Base-by-base conservation (phyloP, 106 monocot species). In the Dendrobium officinale region DNA sequence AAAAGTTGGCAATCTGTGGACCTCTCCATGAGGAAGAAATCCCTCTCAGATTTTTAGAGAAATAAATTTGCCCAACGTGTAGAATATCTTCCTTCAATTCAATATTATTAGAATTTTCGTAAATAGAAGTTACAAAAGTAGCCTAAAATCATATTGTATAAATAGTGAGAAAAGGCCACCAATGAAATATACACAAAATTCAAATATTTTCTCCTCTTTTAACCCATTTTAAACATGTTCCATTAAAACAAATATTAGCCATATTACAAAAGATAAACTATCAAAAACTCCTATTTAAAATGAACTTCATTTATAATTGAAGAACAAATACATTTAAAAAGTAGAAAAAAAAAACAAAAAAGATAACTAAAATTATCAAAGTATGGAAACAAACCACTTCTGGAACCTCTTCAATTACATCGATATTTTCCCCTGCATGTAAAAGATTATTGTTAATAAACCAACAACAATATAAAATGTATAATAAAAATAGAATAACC, bases 361-460 rank as follows among this genome's bases (percentile, higher is more conserved):
- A n/a, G 0, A 40, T 15, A 10, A 72, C 15, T 37, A 3, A 74
- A 44, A 42, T 19, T 8, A 74, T 74, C 43, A 44, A 42, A 42
- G 43, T 74, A 42, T n/a, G 4, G 42, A 74, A 48, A 76, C 76
- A 13, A 76, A 76, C 76, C 76, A 76, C 49, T 76, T 26, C 26
- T 8, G 49, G 49, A 48, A 76, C 22, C 20, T 51, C 49, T 26
- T 27, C 76, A 76, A 26, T 49, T 51, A 49, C 13, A 51, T 29
- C n/a, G 19, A 51, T 42, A 51, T 49, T 43, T 8, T 76, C 26
- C 76, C 76, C 76, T 76, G 76, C 76, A 51, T 45, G 27, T 74
- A 76, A 49, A 27, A 26, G 26, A 49, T 24, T 20, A 4, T 26
- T 48, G 76, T 76, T 49, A 76, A 49, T 76, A 47, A 47, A 76